Conservation (phyloP, 176 grass and related monocot genomes). For the Musa troglodytarum region DNA sequence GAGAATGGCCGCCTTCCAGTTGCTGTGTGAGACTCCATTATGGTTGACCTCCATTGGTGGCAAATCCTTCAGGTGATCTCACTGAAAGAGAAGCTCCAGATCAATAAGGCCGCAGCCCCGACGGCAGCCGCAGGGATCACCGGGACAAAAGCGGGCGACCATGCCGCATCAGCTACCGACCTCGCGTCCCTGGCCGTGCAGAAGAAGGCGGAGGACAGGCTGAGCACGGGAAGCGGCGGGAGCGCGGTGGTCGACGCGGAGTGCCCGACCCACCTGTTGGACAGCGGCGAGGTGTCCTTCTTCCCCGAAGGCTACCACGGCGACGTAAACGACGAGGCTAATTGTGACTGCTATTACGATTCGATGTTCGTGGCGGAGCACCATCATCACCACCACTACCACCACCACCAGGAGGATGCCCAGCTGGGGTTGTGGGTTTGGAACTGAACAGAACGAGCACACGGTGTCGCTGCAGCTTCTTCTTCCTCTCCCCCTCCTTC, state of each 20-base stretch:
- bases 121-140: conserved; percentile 1
- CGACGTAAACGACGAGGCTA: conserved; percentile 46
- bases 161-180: conserved; percentile 2
- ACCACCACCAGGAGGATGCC: neutral
- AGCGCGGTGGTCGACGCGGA: conserved; percentile 27
- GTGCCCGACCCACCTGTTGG: conserved; percentile 13
- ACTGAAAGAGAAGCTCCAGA: conserved; percentile 49
- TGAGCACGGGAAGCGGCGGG: conserved; percentile 19
- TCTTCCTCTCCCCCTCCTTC: no score
- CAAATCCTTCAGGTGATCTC: conserved; percentile 35
- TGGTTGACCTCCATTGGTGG: no score
- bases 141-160: conserved; percentile 21
- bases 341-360: conserved; percentile 43
- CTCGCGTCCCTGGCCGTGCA: conserved; percentile 2
- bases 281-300: conserved; percentile 39
- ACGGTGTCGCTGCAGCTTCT: no score
- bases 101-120: no score
- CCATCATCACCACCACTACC: neutral
- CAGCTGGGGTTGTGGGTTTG: conserved; percentile 16
- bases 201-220: conserved; percentile 32
- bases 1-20: no score
- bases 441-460: neutral
- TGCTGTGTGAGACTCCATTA: no score
- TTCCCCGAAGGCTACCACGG: conserved; percentile 41
- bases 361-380: neutral